These are phyloP conservation scores for Lecanoromycetidae sp. DNA, from an alignment of 2,329 filamentous ascomycete species.

Conservation along the genomic window DNA sequence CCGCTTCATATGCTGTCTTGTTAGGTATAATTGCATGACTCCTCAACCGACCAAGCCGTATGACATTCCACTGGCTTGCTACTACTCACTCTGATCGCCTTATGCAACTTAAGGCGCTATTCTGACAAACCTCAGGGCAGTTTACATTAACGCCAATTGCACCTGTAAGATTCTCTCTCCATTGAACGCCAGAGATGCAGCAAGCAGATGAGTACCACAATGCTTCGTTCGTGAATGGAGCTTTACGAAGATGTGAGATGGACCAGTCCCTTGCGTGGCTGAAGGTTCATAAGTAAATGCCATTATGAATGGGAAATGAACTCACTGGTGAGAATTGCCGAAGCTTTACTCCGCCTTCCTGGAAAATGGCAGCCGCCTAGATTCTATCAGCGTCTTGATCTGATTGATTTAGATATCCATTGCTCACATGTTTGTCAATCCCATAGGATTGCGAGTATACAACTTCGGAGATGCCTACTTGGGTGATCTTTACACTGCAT, in stretches of 20 bases:
- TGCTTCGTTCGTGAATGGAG: too few relatives aligned
- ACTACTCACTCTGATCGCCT: too few relatives aligned
- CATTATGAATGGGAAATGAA: constrained; percentile 19
- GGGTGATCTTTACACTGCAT: constrained; percentile 96
- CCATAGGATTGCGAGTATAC: constrained; percentile 90
- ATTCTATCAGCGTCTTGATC: constrained; percentile 6
- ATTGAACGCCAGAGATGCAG: background rate
- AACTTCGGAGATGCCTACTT: constrained; percentile 90
- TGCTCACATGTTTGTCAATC: constrained; percentile 62
- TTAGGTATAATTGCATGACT: too few relatives aligned
- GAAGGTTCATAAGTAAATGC: constrained; percentile 7
- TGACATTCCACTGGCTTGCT: too few relatives aligned
- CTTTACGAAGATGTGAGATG: too few relatives aligned
- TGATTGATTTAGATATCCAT: background rate
- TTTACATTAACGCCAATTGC: too few relatives aligned
- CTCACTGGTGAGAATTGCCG: constrained; percentile 78
- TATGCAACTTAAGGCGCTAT: too few relatives aligned
- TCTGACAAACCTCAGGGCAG: too few relatives aligned
- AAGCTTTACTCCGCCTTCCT: constrained; percentile 69
- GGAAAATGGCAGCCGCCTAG: constrained; percentile 65
- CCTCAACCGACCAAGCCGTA: too few relatives aligned
- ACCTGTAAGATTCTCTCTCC: too few relatives aligned
- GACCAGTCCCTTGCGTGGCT: constrained; percentile 22
- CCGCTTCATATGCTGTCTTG: too few relatives aligned
- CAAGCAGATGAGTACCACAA: background rate